These are phyloP conservation scores for Echinochloa phyllopogon DNA, from an alignment of 176 grass and related monocot genomes.

Conservation along the genomic window DNA sequence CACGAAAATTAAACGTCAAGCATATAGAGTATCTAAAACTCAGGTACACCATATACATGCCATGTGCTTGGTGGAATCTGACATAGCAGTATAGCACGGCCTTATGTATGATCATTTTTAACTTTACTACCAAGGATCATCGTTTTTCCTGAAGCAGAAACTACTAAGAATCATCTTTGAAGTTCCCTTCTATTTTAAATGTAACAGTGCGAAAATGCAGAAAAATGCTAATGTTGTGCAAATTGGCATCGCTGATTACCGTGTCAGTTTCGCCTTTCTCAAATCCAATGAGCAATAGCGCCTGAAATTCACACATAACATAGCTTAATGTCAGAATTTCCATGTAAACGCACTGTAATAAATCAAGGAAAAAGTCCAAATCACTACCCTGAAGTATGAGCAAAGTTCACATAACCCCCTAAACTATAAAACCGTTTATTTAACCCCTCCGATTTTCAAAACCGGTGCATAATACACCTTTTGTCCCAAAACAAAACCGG, in stretches of 20 bases:
- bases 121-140: background rate
- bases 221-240: background rate
- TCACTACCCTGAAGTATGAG: too few species aligned
- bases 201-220: background rate
- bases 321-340: background rate
- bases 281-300: conserved; percentile 79
- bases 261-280: conserved; percentile 71
- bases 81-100: background rate
- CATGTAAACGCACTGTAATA: background rate
- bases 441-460: too few species aligned
- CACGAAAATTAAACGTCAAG: background rate
- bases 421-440: too few species aligned
- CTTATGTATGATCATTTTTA: background rate
- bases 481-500: too few species aligned
- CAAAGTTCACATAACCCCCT: too few species aligned
- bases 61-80: conserved; percentile 5
- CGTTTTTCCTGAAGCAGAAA: background rate
- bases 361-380: too few species aligned
- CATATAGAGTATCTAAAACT: background rate
- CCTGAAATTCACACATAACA: conserved; percentile 48
- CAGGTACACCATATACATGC: background rate
- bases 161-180: background rate
- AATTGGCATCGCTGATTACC: conserved; percentile 45
- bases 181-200: background rate
- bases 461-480: too few species aligned